Conservation (phyloP, 805 yeast genomes). For the Wickerhamomyces xylosicus region DNA sequence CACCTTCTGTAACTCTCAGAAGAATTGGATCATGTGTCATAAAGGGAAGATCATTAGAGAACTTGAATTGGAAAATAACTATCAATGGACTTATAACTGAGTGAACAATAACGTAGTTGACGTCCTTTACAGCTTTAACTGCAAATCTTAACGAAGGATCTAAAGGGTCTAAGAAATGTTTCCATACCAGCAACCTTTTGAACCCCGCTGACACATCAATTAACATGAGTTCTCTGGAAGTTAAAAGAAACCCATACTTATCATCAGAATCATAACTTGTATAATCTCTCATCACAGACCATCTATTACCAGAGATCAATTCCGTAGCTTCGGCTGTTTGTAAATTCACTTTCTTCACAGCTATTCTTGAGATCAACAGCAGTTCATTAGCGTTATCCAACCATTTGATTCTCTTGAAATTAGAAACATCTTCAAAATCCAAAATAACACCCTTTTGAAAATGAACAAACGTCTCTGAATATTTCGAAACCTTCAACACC, state of each 20-base stretch:
- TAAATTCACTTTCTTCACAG: conserved; percentile 25
- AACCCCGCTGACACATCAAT: conserved; percentile 26
- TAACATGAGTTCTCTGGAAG: conserved; percentile 58
- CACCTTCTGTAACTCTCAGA: conserved; percentile 2
- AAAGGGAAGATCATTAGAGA: conserved; percentile 24
- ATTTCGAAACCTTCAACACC: conserved; percentile 20
- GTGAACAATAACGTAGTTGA: conserved; percentile 15
- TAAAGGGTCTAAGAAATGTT: conserved; percentile 45
- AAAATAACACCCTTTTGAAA: conserved; percentile 10
- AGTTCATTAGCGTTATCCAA: conserved; percentile 21
- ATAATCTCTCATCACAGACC: conserved; percentile 31
- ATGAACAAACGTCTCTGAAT: background rate
- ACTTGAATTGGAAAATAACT: conserved; percentile 25
- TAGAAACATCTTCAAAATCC: conserved; percentile 43
- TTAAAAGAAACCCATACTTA: conserved; percentile 40
- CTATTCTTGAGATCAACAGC: conserved; percentile 32
- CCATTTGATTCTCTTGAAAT: conserved; percentile 45
- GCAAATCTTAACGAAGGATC: conserved; percentile 44
- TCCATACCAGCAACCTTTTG: conserved; percentile 57
- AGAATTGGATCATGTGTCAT: conserved; percentile 28
- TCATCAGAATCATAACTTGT: conserved; percentile 19
- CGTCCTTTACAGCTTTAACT: conserved; percentile 17
- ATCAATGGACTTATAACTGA: conserved; percentile 24
- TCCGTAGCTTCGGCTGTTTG: conserved; percentile 20
- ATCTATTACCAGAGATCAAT: conserved; percentile 19